phyloP scores from a whole-genome alignment of 352 stramenopile genomes.

The Phytophthora uliginosa region DNA sequence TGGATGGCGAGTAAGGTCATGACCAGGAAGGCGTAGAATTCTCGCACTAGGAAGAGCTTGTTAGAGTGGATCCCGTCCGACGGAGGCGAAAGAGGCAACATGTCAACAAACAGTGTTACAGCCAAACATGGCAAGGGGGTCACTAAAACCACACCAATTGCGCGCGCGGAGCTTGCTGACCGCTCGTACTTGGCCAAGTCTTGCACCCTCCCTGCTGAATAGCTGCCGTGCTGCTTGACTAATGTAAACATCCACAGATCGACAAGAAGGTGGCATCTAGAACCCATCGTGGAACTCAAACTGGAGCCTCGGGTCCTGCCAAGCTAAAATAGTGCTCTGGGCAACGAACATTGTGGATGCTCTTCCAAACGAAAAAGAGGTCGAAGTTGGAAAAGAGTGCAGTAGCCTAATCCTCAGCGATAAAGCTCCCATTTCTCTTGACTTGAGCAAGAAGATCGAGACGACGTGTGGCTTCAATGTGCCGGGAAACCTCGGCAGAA shows the following conservation, averaged over 20 bases:
- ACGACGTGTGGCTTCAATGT: neutral
- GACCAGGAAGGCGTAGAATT: neutral
- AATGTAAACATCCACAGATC: neutral
- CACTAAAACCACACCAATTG: neutral
- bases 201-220: neutral
- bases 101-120: neutral
- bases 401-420: too few species aligned
- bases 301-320: neutral
- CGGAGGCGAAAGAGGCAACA: neutral
- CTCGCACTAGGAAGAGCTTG: neutral
- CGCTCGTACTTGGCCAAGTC: neutral
- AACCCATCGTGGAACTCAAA: neutral
- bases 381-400: too few species aligned
- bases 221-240: neutral
- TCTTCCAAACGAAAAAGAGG: too few species aligned
- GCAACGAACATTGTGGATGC: neutral
- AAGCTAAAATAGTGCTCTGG: neutral
- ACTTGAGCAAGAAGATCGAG: neutral
- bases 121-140: neutral
- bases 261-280: neutral
- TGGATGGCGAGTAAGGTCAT: neutral
- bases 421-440: too few species aligned
- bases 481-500: conserved; percentile 1
- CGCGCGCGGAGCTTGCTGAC: neutral
- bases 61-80: neutral